Percentiles rank a stretch among this genome's conserved stretches.
phyloP scores from a whole-genome alignment of 768 basidiomycete genomes.

The Psilocybe azurescens region DNA sequence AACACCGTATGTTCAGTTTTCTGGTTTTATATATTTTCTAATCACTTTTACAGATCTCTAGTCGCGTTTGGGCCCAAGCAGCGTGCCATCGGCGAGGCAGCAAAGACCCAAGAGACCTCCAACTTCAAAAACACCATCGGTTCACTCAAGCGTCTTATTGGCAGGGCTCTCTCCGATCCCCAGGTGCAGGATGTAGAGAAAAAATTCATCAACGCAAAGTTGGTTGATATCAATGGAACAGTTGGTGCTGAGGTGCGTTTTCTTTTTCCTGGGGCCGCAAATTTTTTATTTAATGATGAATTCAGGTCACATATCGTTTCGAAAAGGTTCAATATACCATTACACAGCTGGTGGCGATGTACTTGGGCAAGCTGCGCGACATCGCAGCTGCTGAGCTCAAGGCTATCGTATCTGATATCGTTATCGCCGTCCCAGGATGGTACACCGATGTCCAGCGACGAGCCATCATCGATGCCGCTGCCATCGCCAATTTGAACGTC shows the following conservation, averaged over 20 bases:
- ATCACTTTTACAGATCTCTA: constrained; percentile 67
- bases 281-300: constrained; percentile 10
- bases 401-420: constrained; percentile 84
- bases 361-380: constrained; percentile 89
- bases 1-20: constrained; percentile 75
- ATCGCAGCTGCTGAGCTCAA: constrained; percentile 88
- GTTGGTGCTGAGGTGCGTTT: constrained; percentile 84
- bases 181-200: constrained; percentile 87
- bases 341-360: constrained; percentile 92
- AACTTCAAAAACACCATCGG: constrained; percentile 99
- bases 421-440: constrained; percentile 97
- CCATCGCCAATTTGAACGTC: constrained; percentile 87
- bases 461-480: constrained; percentile 87
- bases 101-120: constrained; percentile 97
- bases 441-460: constrained; percentile 94
- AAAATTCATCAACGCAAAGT: constrained; percentile 86
- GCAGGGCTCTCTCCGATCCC: constrained; percentile 77
- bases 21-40: constrained; percentile 29
- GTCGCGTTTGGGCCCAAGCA: constrained; percentile 94
- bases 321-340: constrained; percentile 81
- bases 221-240: constrained; percentile 84
- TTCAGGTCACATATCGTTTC: constrained; percentile 87
- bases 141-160: constrained; percentile 88
- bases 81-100: constrained; percentile 90
- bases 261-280: neutral